Percentiles rank a stretch among this genome's conserved stretches.
Evolutionary conservation across 345 rosid genomes (phyloP).

Genomic region (Syzygium aromaticum): DNA sequence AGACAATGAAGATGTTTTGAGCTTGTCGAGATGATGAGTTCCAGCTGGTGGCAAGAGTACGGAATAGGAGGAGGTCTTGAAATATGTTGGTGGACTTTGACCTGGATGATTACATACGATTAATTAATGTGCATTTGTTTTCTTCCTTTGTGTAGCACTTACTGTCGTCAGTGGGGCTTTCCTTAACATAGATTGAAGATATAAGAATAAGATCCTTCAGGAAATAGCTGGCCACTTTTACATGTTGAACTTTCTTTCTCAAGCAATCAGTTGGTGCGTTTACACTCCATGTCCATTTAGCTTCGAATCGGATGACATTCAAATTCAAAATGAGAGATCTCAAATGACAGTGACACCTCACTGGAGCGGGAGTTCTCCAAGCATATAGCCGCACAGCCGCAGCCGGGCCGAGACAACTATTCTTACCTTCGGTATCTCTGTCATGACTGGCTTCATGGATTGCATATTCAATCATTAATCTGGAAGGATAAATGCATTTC

Average conservation of each 20-base stretch:
- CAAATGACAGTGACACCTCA: neutral
- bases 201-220: neutral
- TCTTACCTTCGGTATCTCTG: neutral
- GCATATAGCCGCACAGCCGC: neutral
- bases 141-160: neutral
- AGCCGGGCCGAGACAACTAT: neutral
- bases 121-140: neutral
- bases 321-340: neutral
- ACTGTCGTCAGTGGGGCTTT: neutral
- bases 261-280: neutral
- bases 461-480: neutral
- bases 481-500: neutral
- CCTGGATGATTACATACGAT: neutral
- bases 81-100: neutral
- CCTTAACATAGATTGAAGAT: neutral
- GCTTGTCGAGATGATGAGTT: neutral
- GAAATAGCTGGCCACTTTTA: neutral
- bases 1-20: neutral
- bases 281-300: neutral
- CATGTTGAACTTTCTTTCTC: neutral
- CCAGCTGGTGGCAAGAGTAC: neutral
- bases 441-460: neutral
- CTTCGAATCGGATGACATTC: neutral
- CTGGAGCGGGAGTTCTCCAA: neutral
- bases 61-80: neutral